Percentiles rank a stretch among this genome's conserved stretches.
phyloP scores from a whole-genome alignment of 1,284 basidiomycete genomes.

The Sporisorium reilianum region DNA sequence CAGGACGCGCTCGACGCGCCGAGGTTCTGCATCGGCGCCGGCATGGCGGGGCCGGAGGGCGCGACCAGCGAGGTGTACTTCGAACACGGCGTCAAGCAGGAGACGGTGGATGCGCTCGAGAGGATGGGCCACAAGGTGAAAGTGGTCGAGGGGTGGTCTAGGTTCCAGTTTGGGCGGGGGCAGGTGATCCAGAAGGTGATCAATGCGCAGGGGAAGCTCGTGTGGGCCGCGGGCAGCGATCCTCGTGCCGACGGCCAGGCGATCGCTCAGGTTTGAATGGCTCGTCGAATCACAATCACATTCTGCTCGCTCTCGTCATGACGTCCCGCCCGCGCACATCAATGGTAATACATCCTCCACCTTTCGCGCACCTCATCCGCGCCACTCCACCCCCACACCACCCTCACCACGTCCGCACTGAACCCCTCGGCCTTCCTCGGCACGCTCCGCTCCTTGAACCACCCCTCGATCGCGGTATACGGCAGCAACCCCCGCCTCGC shows the following conservation, averaged over 20 bases:
- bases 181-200: slow-evolving; percentile 70
- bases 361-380: slow-evolving; percentile 12
- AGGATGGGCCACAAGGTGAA: slow-evolving; percentile 89
- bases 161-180: slow-evolving; percentile 88
- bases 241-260: slow-evolving; percentile 78
- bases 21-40: slow-evolving; percentile 92
- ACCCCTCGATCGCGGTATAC: slow-evolving; percentile 33
- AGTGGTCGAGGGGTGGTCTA: slow-evolving; percentile 74
- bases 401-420: slow-evolving; percentile 18
- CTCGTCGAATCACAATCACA: neutral
- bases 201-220: slow-evolving; percentile 29
- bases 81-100: slow-evolving; percentile 83
- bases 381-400: slow-evolving; percentile 38
- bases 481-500: slow-evolving; percentile 25
- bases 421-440: slow-evolving; percentile 44
- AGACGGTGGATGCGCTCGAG: slow-evolving; percentile 69
- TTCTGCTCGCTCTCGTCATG: too few relatives aligned
- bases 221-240: slow-evolving; percentile 52
- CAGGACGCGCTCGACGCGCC: slow-evolving; percentile 80
- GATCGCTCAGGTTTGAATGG: slow-evolving; percentile 81
- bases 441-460: slow-evolving; percentile 31
- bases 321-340: too few relatives aligned
- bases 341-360: slow-evolving; percentile 49
- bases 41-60: slow-evolving; percentile 76
- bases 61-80: slow-evolving; percentile 86